Evolutionary conservation across 805 yeast species (phyloP).

Genomic region (Nakazawaea populi): DNA sequence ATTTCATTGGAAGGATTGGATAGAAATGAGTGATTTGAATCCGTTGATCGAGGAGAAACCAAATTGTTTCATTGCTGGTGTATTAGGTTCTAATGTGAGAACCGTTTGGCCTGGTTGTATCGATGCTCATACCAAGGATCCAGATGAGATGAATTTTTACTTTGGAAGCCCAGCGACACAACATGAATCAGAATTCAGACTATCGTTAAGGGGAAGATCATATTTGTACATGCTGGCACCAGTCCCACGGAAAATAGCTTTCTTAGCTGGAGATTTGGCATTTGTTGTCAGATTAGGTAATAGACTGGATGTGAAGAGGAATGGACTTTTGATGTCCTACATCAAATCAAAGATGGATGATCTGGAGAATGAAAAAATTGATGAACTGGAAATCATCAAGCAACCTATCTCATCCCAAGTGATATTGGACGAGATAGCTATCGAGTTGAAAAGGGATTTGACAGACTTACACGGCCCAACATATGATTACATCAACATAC

Average conservation of each 20-base stretch:
- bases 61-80: slow-evolving; percentile 38
- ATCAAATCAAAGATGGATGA: slow-evolving; percentile 22
- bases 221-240: slow-evolving; percentile 38
- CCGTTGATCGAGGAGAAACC: slow-evolving; percentile 33
- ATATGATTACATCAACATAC: slow-evolving; percentile 15
- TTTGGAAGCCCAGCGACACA: slow-evolving; percentile 22
- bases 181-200: slow-evolving; percentile 30
- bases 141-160: slow-evolving; percentile 18
- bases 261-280: slow-evolving; percentile 34
- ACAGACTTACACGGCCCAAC: slow-evolving; percentile 20
- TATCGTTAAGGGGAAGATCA: slow-evolving; percentile 33
- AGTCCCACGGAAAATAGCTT: slow-evolving; percentile 36
- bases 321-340: slow-evolving; percentile 27
- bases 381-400: slow-evolving; percentile 19
- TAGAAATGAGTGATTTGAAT: slow-evolving; percentile 37
- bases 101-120: slow-evolving; percentile 36
- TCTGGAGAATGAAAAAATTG: background rate
- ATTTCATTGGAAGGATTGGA: slow-evolving; percentile 56
- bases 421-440: slow-evolving; percentile 21
- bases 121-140: slow-evolving; percentile 18
- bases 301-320: slow-evolving; percentile 24
- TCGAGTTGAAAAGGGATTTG: slow-evolving; percentile 22
- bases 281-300: slow-evolving; percentile 29
- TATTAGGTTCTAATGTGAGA: slow-evolving; percentile 32
- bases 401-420: slow-evolving; percentile 23